Evolutionary conservation across 371 early-diverging fungal genomes (phyloP).

Genomic region (Funneliformis caledonium): DNA sequence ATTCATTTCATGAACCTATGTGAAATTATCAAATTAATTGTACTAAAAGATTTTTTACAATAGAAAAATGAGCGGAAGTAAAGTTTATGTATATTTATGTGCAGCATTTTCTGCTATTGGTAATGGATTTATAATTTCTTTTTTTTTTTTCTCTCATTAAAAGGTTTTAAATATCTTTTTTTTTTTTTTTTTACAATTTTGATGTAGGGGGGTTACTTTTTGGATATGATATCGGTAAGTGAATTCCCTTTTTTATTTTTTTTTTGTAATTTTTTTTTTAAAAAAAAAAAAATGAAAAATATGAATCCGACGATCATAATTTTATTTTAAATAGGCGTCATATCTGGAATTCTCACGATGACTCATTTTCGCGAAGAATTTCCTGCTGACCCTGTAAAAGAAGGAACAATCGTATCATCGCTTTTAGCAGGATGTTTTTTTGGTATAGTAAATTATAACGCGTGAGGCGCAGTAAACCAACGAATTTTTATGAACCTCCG

Average conservation of each 20-base stretch:
- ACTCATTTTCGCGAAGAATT: slow-evolving; percentile 24
- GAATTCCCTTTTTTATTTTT: no score
- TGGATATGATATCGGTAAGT: slow-evolving; percentile 41
- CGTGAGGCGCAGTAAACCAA: no score
- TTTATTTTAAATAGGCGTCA: slow-evolving; percentile 28
- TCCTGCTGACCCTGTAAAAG: not conserved
- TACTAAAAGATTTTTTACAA: no score
- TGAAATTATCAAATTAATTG: no score
- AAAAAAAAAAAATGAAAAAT: no score
- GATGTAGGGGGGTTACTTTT: slow-evolving; percentile 40
- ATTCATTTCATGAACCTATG: no score
- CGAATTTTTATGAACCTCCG: no score
- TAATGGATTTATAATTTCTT: not conserved
- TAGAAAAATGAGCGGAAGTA: not conserved
- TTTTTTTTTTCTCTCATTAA: not conserved
- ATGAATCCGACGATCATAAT: no score
- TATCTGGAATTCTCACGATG: slow-evolving; percentile 39
- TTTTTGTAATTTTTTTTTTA: not conserved
- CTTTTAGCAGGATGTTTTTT: slow-evolving; percentile 38
- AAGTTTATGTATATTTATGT: not conserved
- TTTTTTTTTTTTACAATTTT: not conserved
- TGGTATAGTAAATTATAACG: not conserved
- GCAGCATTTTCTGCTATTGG: not conserved
- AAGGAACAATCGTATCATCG: slow-evolving; percentile 39
- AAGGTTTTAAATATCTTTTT: not conserved